phyloP scores from a whole-genome alignment of 1,139 yeast species.

The Ashbya aceris region DNA sequence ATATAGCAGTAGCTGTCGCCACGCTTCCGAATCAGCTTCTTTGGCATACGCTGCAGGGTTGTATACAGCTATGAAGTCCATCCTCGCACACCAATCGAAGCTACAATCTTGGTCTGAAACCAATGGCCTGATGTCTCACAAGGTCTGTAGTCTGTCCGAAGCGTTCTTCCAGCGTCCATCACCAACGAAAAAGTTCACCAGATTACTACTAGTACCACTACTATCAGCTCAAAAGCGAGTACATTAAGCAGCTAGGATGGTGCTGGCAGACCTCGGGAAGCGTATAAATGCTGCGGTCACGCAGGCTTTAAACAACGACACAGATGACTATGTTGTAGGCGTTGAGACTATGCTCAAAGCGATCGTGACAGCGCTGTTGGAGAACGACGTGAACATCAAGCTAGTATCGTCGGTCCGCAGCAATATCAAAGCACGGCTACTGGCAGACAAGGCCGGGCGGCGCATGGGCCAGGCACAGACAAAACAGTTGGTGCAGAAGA shows the following conservation, averaged over 20 bases:
- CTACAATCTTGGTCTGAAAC: too few relatives aligned
- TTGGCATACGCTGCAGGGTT: constrained; percentile 17
- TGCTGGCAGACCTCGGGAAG: constrained; percentile 87
- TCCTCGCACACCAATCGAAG: constrained; percentile 1
- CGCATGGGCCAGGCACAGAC: constrained; percentile 41
- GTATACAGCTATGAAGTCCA: constrained; percentile 23
- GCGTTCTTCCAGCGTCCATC: too few relatives aligned
- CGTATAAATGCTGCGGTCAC: constrained; percentile 73
- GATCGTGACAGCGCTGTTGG: constrained; percentile 80
- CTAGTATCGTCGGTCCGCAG: constrained; percentile 72
- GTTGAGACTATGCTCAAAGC: constrained; percentile 71
- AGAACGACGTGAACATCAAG: constrained; percentile 83
- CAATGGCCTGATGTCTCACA: too few relatives aligned
- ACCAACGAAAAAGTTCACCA: too few relatives aligned
- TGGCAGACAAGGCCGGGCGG: constrained; percentile 27
- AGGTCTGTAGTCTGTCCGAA: too few relatives aligned
- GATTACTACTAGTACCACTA: too few relatives aligned
- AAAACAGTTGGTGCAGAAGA: constrained; percentile 76
- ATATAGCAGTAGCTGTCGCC: constrained; percentile 18
- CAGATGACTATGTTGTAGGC: constrained; percentile 47
- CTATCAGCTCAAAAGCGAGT: too few relatives aligned
- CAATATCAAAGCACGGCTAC: constrained; percentile 52
- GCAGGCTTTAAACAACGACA: constrained; percentile 54
- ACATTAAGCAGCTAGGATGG: constrained; percentile 42
- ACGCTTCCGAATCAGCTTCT: constrained; percentile 20